phyloP scores from a whole-genome alignment of 1,139 yeast species.

The Saccharomyces hybrid region DNA sequence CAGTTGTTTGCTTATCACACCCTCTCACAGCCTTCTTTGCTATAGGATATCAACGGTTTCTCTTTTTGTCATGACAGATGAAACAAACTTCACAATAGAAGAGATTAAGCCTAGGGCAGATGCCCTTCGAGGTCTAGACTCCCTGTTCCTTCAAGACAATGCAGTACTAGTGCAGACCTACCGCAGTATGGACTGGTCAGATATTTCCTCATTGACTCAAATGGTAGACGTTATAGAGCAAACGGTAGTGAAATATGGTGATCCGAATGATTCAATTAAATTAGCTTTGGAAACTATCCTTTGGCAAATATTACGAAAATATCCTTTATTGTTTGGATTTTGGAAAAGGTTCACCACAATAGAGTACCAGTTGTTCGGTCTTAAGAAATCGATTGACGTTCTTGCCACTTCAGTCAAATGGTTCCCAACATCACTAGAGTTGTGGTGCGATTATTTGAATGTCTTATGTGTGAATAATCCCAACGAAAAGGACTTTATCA shows the following conservation, averaged over 20 bases:
- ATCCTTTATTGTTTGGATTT: slow-evolving; percentile 49
- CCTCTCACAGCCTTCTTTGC: neutral
- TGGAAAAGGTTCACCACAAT: slow-evolving; percentile 56
- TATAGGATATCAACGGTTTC: neutral
- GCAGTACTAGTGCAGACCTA: slow-evolving; percentile 24
- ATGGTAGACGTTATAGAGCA: slow-evolving; percentile 28
- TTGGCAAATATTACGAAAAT: slow-evolving; percentile 38
- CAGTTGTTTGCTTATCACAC: neutral
- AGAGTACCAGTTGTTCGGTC: slow-evolving; percentile 48
- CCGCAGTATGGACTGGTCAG: slow-evolving; percentile 20
- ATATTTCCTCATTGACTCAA: slow-evolving; percentile 21
- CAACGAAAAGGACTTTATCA: slow-evolving; percentile 29
- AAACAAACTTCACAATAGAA: slow-evolving; percentile 52
- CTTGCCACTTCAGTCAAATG: slow-evolving; percentile 40
- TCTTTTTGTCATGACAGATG: slow-evolving; percentile 40
- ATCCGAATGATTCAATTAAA: slow-evolving; percentile 30
- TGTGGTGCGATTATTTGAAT: slow-evolving; percentile 58
- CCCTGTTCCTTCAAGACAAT: slow-evolving; percentile 32
- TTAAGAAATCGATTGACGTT: slow-evolving; percentile 40
- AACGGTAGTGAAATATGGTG: slow-evolving; percentile 29
- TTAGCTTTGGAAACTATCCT: slow-evolving; percentile 31
- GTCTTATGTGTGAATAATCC: slow-evolving; percentile 39
- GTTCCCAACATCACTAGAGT: slow-evolving; percentile 49
- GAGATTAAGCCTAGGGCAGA: slow-evolving; percentile 1
- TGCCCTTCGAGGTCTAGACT: slow-evolving; percentile 17